Conservation (phyloP, 106 monocot species). For the Agapanthus africanus region DNA sequence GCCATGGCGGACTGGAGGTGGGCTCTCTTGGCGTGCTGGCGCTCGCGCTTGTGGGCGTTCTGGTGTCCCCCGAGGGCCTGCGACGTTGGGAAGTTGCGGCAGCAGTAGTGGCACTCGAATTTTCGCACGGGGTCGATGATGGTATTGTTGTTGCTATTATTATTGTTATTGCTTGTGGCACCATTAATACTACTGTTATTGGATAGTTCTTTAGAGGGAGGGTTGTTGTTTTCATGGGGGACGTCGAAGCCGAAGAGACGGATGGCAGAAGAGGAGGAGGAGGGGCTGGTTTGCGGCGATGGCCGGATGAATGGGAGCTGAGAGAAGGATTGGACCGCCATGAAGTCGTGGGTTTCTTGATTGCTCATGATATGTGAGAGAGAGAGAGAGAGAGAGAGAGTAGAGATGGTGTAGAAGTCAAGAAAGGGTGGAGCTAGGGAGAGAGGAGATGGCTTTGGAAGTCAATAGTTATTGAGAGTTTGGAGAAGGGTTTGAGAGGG, state of each 20-base stretch:
- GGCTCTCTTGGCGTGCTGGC: slow-evolving; percentile 53
- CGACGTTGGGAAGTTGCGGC: slow-evolving; percentile 62
- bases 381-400: too few relatives aligned
- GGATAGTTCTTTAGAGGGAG: too few relatives aligned
- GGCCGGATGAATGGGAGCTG: slow-evolving; percentile 49
- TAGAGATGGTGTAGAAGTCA: neutral
- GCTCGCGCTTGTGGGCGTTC: slow-evolving; percentile 75
- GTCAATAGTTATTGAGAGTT: neutral
- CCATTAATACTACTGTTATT: neutral
- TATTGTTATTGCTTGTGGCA: neutral
- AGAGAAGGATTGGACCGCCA: slow-evolving; percentile 44
- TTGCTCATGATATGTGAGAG: neutral
- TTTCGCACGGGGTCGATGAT: slow-evolving; percentile 20
- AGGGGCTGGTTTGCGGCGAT: neutral
- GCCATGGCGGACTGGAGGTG: slow-evolving; percentile 2
- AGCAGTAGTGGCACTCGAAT: slow-evolving; percentile 77
- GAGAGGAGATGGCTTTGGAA: neutral
- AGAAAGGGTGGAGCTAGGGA: too few relatives aligned
- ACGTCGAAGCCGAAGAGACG: slow-evolving; percentile 72
- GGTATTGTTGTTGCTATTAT: neutral
- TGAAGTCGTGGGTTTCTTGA: neutral
- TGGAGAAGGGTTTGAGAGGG: neutral
- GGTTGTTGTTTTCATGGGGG: slow-evolving; percentile 17
- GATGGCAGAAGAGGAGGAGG: slow-evolving; percentile 25
- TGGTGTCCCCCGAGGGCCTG: slow-evolving; percentile 79